phyloP scores from a whole-genome alignment of 257 asterid species.

The Solanum appendiculatum region DNA sequence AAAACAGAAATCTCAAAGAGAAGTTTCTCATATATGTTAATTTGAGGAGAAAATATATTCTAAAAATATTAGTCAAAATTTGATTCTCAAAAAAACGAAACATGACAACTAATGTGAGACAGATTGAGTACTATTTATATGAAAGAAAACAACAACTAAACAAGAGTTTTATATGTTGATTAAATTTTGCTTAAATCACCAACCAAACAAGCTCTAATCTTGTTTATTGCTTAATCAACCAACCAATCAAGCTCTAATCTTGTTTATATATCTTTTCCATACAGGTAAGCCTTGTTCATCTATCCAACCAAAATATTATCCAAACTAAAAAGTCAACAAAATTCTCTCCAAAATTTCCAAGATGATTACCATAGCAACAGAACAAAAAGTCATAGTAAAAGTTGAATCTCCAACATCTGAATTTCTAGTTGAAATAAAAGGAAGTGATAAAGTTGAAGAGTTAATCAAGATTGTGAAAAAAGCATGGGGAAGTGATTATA shows the following conservation, averaged over 20 bases:
- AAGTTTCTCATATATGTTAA: too few species aligned
- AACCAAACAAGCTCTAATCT: not conserved
- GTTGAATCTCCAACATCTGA: constrained; percentile 28
- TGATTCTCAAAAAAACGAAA: not conserved
- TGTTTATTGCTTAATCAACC: not conserved
- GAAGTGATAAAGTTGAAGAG: constrained; percentile 14
- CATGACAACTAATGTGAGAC: not conserved
- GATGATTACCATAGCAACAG: not conserved
- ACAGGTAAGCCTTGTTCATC: not conserved
- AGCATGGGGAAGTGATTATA: constrained; percentile 22
- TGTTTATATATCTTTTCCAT: not conserved
- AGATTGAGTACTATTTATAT: not conserved
- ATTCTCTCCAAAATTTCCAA: not conserved
- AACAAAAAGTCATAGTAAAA: constrained; percentile 12
- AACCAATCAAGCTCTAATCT: not conserved
- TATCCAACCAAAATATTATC: not conserved
- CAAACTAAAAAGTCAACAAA: not conserved
- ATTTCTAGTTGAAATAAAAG: constrained; percentile 6
- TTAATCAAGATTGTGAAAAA: constrained; percentile 9
- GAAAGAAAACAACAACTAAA: not conserved
- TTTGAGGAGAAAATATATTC: not conserved
- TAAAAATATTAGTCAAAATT: not conserved
- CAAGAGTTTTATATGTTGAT: not conserved
- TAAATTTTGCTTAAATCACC: not conserved
- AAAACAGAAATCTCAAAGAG: too few species aligned